Base-by-base conservation (phyloP, 1,284 basidiomycete species). In the Tausonia pullulans region DNA sequence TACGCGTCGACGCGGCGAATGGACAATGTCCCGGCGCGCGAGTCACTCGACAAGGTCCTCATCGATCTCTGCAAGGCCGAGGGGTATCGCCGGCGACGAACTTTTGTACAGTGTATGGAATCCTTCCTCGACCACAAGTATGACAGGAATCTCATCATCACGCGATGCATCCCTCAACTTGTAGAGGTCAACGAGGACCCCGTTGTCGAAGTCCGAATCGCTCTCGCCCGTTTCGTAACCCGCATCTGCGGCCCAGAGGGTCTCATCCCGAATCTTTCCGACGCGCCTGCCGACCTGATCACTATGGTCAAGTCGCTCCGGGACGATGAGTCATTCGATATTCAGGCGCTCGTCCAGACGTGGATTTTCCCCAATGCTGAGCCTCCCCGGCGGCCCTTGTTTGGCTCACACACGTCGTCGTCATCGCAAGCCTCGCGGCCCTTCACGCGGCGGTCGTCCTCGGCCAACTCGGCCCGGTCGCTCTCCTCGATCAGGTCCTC, bases 191-290 rank as follows among this genome's bases (percentile, higher is more conserved):
- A 83, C 13, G 72, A 78, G 49, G 90, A 95, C 72, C 74, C 72
- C n/a, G 84, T 97, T 40, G 79, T 90, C 59, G 92, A 93, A 70
- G 91, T 98, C 57, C 83, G 92, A 53, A 90, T 97, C 65, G 87
- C 84, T 6, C 81, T 94, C 1, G 86, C 92, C 11, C 54, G 49
- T 27, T 55, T 59, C 48, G 52, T 66, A 45, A 40, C 52, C 6
- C 50, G 61, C n/a, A 52, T 66, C 48, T 55, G 57, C 9, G 61
- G 58, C 7, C 44, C 53, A 61, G 60, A 62, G 7, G 64, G 64
- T 14, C 13, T 57, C 27, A 61, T 55, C 56, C 60, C 60, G 5
- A 43, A 44, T 41, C 46, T 53, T 13, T 9, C 53, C 10, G 55
- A 50, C 6, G 60, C 58, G 13, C 64, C 64, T 14, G 13, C 6